Percentiles rank a stretch among this genome's conserved stretches.
Conservation (phyloP, 148 eudicot genomes). For the Linanthus parryae region DNA sequence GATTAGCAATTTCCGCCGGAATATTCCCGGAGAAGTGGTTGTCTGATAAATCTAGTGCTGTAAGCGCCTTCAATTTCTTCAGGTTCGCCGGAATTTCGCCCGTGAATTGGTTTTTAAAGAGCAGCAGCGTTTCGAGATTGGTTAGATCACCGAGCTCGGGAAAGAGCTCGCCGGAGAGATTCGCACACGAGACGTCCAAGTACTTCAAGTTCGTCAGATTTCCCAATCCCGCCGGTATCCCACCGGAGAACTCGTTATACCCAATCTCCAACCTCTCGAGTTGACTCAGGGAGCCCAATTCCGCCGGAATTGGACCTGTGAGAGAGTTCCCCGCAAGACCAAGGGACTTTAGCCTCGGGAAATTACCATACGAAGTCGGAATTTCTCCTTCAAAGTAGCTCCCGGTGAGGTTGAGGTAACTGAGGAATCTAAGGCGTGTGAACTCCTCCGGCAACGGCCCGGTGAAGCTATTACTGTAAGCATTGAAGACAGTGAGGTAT, state of each 20-base stretch:
- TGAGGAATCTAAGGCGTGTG: conserved; percentile 27
- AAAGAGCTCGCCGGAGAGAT: conserved; percentile 57
- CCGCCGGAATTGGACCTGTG: conserved; percentile 50
- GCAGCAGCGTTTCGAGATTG: conserved; percentile 37
- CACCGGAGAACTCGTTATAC: conserved; percentile 43
- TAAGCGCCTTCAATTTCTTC: conserved; percentile 25
- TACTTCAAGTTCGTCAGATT: conserved; percentile 43
- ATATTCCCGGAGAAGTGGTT: conserved; percentile 59
- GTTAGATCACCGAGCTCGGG: conserved; percentile 45
- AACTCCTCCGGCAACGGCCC: conserved; percentile 65
- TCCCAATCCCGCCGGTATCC: conserved; percentile 43
- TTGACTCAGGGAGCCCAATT: conserved; percentile 33
- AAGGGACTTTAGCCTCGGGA: conserved; percentile 41
- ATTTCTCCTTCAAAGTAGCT: conserved; percentile 75
- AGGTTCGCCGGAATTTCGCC: conserved; percentile 61
- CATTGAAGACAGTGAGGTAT: conserved; percentile 35
- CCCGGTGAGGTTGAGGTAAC: conserved; percentile 77
- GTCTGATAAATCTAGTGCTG: conserved; percentile 57
- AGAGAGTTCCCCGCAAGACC: conserved; percentile 61
- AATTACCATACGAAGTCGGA: conserved; percentile 47
- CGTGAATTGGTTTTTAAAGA: conserved; percentile 46
- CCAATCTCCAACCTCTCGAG: conserved; percentile 68
- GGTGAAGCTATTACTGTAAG: conserved; percentile 75
- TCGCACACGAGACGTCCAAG: conserved; percentile 53
- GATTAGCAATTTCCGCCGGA: conserved; percentile 37